Conservation (phyloP, 352 stramenopile species). For the Thalassiosira gravida region DNA sequence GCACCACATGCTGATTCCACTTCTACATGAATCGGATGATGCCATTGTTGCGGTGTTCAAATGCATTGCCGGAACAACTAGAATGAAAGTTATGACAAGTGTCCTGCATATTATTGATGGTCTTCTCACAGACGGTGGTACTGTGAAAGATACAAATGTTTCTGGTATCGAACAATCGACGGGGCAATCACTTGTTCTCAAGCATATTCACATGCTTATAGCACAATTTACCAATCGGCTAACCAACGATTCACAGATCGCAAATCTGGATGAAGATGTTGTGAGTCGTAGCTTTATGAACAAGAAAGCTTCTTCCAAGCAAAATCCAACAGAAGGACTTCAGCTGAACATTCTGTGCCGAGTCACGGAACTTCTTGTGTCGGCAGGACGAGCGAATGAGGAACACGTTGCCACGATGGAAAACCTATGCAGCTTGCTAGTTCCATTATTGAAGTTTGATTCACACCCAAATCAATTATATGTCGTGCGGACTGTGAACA, state of each 20-base stretch:
- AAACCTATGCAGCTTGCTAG: conserved; percentile 71
- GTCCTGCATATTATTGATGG: conserved; percentile 77
- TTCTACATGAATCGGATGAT: conserved; percentile 64
- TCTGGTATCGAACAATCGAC: conserved; percentile 10
- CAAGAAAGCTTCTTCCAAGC: conserved; percentile 9
- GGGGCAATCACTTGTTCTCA: conserved; percentile 48
- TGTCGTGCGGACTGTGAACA: conserved; percentile 72
- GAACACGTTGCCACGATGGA: conserved; percentile 57
- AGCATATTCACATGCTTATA: conserved; percentile 69
- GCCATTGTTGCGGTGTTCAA: conserved; percentile 69
- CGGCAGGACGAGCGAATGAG: conserved; percentile 19
- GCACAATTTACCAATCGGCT: conserved; percentile 62
- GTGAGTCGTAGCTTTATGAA: conserved; percentile 9
- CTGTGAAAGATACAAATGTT: conserved; percentile 13
- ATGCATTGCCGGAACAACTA: conserved; percentile 72
- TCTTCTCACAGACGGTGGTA: conserved; percentile 66
- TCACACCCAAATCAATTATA: conserved; percentile 71
- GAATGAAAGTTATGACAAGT: conserved; percentile 65
- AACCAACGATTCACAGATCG: conserved; percentile 45
- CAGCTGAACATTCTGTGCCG: conserved; percentile 81
- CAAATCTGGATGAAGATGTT: conserved; percentile 50
- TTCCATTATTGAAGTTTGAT: conserved; percentile 76
- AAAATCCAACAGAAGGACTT: conserved; percentile 45
- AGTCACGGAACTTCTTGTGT: conserved; percentile 77
- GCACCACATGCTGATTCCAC: conserved; percentile 59